A percentile compares a stretch with the other conserved stretches of the same genome.
phyloP scores from a whole-genome alignment of 2,329 filamentous ascomycete genomes.

The Pseudogymnoascus sp. region DNA sequence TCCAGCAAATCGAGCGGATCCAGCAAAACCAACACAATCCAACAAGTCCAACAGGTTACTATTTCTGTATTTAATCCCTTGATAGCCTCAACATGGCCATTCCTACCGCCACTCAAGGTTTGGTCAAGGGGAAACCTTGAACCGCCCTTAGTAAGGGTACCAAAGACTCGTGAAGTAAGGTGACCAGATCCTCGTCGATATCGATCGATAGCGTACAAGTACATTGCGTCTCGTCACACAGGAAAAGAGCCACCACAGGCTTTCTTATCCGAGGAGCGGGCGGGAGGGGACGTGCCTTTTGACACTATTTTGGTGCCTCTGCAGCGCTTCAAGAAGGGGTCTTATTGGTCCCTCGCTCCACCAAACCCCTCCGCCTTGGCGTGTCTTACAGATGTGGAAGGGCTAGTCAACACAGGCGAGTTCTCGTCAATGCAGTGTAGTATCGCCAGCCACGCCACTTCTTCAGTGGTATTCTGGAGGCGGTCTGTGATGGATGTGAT shows the following conservation, averaged over 20 bases:
- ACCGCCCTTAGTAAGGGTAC: background rate
- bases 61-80: background rate
- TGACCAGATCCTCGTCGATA: background rate
- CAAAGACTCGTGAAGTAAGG: background rate
- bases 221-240: background rate
- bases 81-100: background rate
- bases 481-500: background rate
- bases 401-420: conserved; percentile 1
- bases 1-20: background rate
- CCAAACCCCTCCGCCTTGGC: background rate
- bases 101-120: background rate
- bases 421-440: background rate
- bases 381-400: background rate
- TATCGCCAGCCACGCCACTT: conserved; percentile 6
- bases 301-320: conserved; percentile 8
- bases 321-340: conserved; percentile 1
- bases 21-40: background rate
- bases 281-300: conserved; percentile 5
- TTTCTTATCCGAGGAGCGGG: conserved; percentile 1
- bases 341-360: background rate
- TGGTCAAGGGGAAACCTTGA: background rate
- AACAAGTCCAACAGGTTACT: background rate
- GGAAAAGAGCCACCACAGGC: background rate
- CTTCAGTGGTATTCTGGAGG: background rate
- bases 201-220: background rate